Base-by-base conservation (phyloP, 2,329 filamentous ascomycete genomes). In the Chaetomium sp. region DNA sequence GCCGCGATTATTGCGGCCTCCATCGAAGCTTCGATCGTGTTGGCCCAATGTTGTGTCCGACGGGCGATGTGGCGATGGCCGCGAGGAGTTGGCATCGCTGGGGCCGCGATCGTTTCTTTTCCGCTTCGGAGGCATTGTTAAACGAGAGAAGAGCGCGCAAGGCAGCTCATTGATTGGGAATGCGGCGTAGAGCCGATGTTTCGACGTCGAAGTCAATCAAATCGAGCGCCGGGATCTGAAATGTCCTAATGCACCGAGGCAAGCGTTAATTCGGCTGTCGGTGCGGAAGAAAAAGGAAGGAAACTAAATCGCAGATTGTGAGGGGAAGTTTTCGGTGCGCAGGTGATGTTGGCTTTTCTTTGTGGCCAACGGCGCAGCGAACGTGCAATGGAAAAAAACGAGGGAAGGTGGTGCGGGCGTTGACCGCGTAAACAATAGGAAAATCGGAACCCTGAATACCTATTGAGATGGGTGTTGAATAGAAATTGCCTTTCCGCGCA, bases 31-130 rank as follows among this genome's bases (percentile, higher is more conserved):
- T 70, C 78, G 71, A 53, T 86, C 82, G 67, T 84, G 80, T 59
- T 84, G 81, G 44, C 73, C 80, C 53, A 84, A 66, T 41, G 70
- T 66, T 6, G 78, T 78, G 62, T 85, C 79, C 52, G 74, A 76
- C 47, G 84, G 82, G 37, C 82, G 80, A 69, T 86, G 82, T 51
- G 84, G 84, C 50, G 83, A 79, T 19, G 82, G 82, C 58, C 84
- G 76, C 60, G 71, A 71, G 54, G 72, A 74, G 48, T 74, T 74
- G 51, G 65, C 59, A 56, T 83, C 79, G 59, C 71, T 69, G 58
- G 72, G 71, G 51, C 69, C 70, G 61, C 79, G 73, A 48, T 81
- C 78, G 66, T 74, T 72, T 68, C 79, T 77, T 76, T 84, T 84
- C 65, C 81, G 76, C 71, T 84, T 84, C 34, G 77, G 76, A 72